Base-by-base conservation (phyloP, 768 basidiomycete species). In the Naganishia antarctica region DNA sequence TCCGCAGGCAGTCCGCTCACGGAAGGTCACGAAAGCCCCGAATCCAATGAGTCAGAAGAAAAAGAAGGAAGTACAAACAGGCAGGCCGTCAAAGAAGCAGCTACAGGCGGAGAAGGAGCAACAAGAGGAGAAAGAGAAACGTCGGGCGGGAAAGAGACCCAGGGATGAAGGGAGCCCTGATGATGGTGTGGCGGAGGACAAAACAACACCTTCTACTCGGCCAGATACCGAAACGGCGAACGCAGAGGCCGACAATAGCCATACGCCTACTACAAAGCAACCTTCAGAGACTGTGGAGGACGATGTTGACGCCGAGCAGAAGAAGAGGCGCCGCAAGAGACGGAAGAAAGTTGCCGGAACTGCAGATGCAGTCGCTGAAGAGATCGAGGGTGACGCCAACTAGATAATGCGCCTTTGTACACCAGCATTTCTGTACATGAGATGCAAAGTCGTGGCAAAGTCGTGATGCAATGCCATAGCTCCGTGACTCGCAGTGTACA, bases 281-380 rank as follows among this genome's bases (percentile, higher is more conserved):
- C 9, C 41, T 11, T 21, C 29, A 1, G 23, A 15, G 21, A 28
- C 32, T 11, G 31, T 46, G 47, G 48, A 49, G 18, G 47, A 21
- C n/a, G 29, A 63, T 26, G 44, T 50, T 26, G 46, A 65, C 6
- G 47, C 32, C 2, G 66, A 59, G 23, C 44, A 47, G 13, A 62
- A 61, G 45, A 70, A 69, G 64, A 58, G 68, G 31, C 67, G 67
- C 46, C 40, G 64, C 25, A 66, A 71, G 60, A 61, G 61, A 31
- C 47, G 62, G 16, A 62, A 58, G 67, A 48, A 63, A 41, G 65
- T 25, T 6, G 47, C 65, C 2, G 57, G 43, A 18, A 57, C 50
- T 21, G 60, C 49, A 15, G 50, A 57, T 13, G 62, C 29, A 3
- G 65, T 23, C 8, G 40, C 25, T 9, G 61, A 16, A 41, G 26